Evolutionary conservation across 2,329 filamentous ascomycete species (phyloP).

Genomic region (Hymenoscyphus albidus): DNA sequence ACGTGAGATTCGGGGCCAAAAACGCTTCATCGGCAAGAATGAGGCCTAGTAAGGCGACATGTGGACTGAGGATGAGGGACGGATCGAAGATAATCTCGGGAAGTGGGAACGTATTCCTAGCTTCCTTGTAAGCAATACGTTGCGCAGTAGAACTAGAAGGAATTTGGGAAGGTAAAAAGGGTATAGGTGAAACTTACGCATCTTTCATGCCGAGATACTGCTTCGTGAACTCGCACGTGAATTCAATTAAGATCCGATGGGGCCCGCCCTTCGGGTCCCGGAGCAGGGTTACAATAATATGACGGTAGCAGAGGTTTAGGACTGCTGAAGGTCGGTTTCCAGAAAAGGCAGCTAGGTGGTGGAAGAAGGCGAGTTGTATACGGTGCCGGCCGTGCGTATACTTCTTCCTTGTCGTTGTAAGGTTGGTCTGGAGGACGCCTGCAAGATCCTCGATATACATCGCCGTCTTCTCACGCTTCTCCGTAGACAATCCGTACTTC

Average conservation of each 20-base stretch:
- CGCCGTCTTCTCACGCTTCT: slow-evolving; percentile 9
- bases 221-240: slow-evolving; percentile 26
- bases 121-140: slow-evolving; percentile 13
- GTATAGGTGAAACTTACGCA: slow-evolving; percentile 18
- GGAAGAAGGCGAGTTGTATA: slow-evolving; percentile 22
- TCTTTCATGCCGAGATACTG: slow-evolving; percentile 25
- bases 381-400: slow-evolving; percentile 28
- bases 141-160: slow-evolving; percentile 6
- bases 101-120: slow-evolving; percentile 36
- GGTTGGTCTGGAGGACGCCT: slow-evolving; percentile 24
- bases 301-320: slow-evolving; percentile 18
- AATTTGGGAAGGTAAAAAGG: slow-evolving; percentile 7
- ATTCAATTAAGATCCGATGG: slow-evolving; percentile 7
- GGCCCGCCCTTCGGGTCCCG: slow-evolving; percentile 5
- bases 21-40: slow-evolving; percentile 31
- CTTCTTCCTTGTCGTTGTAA: slow-evolving; percentile 30
- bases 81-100: slow-evolving; percentile 37
- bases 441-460: slow-evolving; percentile 12
- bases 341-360: slow-evolving; percentile 17
- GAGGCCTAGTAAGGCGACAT: slow-evolving; percentile 35
- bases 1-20: slow-evolving; percentile 26
- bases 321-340: slow-evolving; percentile 19
- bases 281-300: slow-evolving; percentile 18
- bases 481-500: slow-evolving; percentile 22
- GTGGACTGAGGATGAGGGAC: slow-evolving; percentile 36